These are phyloP conservation scores for Linum lewisii DNA, from an alignment of 345 rosid species.

Conservation along the genomic window DNA sequence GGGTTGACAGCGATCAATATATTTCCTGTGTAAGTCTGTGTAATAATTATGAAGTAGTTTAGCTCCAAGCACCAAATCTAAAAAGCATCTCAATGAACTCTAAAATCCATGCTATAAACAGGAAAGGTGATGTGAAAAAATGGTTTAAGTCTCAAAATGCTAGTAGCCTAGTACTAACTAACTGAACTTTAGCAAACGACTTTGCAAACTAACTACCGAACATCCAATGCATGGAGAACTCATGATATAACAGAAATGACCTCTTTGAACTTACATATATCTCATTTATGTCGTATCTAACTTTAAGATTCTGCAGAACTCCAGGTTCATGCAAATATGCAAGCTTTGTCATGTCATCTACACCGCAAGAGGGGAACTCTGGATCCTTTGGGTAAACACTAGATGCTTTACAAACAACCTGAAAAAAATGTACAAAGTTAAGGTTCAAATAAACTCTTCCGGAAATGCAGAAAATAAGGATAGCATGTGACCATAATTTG, in stretches of 20 bases:
- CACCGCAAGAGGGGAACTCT: slow-evolving; percentile 21
- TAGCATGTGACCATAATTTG: neutral
- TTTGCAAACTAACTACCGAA: too few species aligned
- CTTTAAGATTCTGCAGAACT: slow-evolving; percentile 18
- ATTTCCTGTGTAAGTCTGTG: slow-evolving; percentile 8
- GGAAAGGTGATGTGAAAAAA: too few species aligned
- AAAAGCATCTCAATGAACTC: neutral
- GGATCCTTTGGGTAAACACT: slow-evolving; percentile 20
- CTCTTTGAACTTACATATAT: slow-evolving; percentile 19
- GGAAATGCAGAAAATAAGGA: neutral
- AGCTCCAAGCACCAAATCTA: neutral
- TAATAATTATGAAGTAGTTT: neutral
- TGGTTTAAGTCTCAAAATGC: too few species aligned
- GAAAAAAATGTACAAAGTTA: neutral
- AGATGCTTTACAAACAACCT: slow-evolving; percentile 21
- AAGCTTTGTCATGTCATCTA: slow-evolving; percentile 29
- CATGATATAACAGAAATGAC: neutral
- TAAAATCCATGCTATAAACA: too few species aligned
- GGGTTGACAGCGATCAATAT: slow-evolving; percentile 9
- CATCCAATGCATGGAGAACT: too few species aligned
- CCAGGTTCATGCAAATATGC: slow-evolving; percentile 29
- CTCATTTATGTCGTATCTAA: slow-evolving; percentile 22
- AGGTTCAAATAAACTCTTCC: slow-evolving; percentile 3
- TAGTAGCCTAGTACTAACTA: too few species aligned
- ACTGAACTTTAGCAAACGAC: neutral